These are phyloP conservation scores for Lactarius hengduanensis DNA, from an alignment of 768 basidiomycete species.

Conservation along the genomic window DNA sequence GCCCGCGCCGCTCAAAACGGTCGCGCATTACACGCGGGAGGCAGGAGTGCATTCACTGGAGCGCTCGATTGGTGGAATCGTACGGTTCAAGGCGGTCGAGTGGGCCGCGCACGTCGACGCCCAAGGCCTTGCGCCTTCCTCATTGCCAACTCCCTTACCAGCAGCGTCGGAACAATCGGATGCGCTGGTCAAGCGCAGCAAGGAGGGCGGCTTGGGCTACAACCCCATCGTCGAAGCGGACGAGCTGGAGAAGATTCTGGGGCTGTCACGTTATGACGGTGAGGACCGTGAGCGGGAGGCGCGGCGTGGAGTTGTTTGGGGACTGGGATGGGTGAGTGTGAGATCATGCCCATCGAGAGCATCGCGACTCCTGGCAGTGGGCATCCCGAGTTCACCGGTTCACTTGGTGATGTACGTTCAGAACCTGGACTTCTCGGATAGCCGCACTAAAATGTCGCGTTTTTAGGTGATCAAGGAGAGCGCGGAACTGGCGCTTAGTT, in stretches of 20 bases:
- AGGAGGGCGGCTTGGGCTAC: conserved; percentile 40
- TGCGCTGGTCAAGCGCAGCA: not conserved
- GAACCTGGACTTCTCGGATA: not conserved
- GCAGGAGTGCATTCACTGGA: conserved; percentile 92
- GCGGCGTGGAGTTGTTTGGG: conserved; percentile 75
- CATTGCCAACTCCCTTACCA: conserved; percentile 14
- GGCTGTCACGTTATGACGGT: conserved; percentile 74
- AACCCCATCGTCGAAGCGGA: conserved; percentile 56
- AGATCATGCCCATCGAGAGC: conserved; percentile 82
- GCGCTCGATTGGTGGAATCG: conserved; percentile 82
- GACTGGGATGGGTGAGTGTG: conserved; percentile 85
- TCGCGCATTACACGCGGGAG: conserved; percentile 82
- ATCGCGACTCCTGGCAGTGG: conserved; percentile 75
- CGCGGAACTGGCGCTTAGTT: conserved; percentile 85
- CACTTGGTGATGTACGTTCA: conserved; percentile 63
- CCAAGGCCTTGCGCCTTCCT: conserved; percentile 28
- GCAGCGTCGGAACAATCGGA: not conserved
- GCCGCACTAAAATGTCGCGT: not conserved
- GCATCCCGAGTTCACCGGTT: conserved; percentile 73
- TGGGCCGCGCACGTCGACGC: conserved; percentile 69
- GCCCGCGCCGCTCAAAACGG: conserved; percentile 66
- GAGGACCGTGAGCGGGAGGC: conserved; percentile 78
- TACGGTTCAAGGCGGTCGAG: conserved; percentile 87
- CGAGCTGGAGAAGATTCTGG: conserved; percentile 83
- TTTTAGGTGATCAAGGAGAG: conserved; percentile 84